Evolutionary conservation across 2,329 filamentous ascomycete species (phyloP).

Genomic region (Coniochaeta sp.): DNA sequence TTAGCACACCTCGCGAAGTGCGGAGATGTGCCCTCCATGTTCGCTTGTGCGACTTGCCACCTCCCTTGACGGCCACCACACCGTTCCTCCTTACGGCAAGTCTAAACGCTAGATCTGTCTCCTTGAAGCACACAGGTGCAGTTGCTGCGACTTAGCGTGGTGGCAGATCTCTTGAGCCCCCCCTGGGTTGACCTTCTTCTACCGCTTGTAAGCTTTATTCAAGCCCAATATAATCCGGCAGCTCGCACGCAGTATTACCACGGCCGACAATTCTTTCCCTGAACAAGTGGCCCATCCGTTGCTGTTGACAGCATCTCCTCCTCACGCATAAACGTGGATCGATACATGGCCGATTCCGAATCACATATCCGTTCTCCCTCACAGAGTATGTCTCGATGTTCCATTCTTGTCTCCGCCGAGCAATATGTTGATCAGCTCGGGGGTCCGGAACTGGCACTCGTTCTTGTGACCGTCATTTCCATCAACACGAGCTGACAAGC

Average conservation of each 20-base stretch:
- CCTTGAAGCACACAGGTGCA: not conserved
- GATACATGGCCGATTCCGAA: slow-evolving; percentile 14
- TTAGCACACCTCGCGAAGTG: not conserved
- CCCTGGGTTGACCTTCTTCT: not conserved
- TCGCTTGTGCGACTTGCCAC: not conserved
- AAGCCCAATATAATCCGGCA: not conserved
- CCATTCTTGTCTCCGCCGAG: not conserved
- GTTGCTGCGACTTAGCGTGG: not conserved
- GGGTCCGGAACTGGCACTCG: not conserved
- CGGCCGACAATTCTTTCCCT: slow-evolving; percentile 9
- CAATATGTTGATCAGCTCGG: not conserved
- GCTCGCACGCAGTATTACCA: not conserved
- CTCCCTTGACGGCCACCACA: not conserved
- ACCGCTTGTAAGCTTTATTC: not conserved
- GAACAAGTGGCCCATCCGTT: not conserved
- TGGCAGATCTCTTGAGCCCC: not conserved
- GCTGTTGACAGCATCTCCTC: not conserved
- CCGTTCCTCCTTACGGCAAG: not conserved
- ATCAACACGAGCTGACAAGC: not conserved
- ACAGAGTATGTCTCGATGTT: not conserved
- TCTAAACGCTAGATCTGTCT: not conserved
- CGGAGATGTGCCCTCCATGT: not conserved
- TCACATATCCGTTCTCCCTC: slow-evolving; percentile 12
- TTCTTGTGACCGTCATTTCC: not conserved
- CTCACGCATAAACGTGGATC: slow-evolving; percentile 4